These are phyloP conservation scores for Mycena olivaceomarginata DNA, from an alignment of 768 basidiomycete species.

Conservation along the genomic window DNA sequence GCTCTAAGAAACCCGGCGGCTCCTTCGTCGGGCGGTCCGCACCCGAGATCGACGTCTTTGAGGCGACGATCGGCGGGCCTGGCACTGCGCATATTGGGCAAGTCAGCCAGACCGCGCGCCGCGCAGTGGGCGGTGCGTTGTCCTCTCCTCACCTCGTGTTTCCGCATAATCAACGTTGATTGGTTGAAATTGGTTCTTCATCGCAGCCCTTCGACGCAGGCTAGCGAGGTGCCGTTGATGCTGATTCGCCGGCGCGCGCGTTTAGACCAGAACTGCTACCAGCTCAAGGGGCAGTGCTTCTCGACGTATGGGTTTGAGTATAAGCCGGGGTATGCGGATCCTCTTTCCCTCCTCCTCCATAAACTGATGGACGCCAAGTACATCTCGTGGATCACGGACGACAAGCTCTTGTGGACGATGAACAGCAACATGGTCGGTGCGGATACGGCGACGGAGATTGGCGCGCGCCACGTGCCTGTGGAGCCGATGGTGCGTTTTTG, in stretches of 20 bases:
- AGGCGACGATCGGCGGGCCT: slow-evolving; percentile 75
- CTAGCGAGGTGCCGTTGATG: too few species aligned
- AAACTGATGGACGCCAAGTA: slow-evolving; percentile 66
- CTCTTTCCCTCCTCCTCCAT: not conserved
- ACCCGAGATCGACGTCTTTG: slow-evolving; percentile 92
- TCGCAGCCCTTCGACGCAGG: too few species aligned
- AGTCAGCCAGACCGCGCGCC: slow-evolving; percentile 92
- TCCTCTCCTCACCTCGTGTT: slow-evolving; percentile 27
- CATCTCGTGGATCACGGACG: slow-evolving; percentile 89
- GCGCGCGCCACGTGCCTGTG: slow-evolving; percentile 80
- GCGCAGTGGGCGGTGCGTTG: slow-evolving; percentile 85
- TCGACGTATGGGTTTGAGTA: slow-evolving; percentile 89
- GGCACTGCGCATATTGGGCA: slow-evolving; percentile 66
- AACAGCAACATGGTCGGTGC: slow-evolving; percentile 80
- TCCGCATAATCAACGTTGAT: not conserved
- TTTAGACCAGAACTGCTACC: slow-evolving; percentile 72
- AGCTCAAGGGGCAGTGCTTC: slow-evolving; percentile 73
- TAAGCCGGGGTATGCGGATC: slow-evolving; percentile 72
- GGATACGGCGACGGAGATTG: slow-evolving; percentile 76
- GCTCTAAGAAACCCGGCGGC: slow-evolving; percentile 84
- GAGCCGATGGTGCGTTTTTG: slow-evolving; percentile 86
- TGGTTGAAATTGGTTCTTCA: too few species aligned
- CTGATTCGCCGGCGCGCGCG: too few species aligned
- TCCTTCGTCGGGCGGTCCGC: slow-evolving; percentile 88
- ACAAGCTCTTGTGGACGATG: slow-evolving; percentile 84